Base-by-base conservation (phyloP, 768 basidiomycete genomes). In the Tricholoma hemisulphureum region DNA sequence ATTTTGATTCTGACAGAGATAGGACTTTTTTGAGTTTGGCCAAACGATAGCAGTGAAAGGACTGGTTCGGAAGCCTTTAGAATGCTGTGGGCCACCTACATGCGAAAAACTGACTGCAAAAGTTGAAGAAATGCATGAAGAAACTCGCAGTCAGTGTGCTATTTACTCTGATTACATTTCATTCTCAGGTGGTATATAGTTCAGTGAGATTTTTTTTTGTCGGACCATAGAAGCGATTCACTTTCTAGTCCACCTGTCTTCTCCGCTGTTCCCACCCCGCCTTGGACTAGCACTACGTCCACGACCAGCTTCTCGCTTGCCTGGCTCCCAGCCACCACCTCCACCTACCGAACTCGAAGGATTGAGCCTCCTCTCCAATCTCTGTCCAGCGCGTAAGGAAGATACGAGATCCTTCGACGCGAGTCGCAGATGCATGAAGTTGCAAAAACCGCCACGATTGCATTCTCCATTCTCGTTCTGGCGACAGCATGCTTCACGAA, bases 401-500 rank as follows among this genome's bases (percentile, higher is more conserved):
- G 82, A 83, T 2, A 93, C 89, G 11, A 97, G 82, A 10, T 92
- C 86, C 68, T 89, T 86, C 28, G 93, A 91, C 4, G 95, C 91
- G 20, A 93, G 81, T 13, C 93, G 87, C 31, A 98, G 79, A 76
- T 98, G 95, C 93, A 98, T 97, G 69, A 99, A 99, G 73, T 99
- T 98, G 75, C 96, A 98, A 77, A 97, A 98, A 2, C 95, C 95
- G 28, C 96, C 97, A 41, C 97, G 88, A 67, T 96, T 96, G 73
- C 97, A 99, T 74, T 96, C 93, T 7, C 97, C 97, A 65, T 98
- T 91, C 72, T 99, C 97, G 66, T 99, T 98, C 73, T 99, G 97
- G 48, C 97, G 85, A 72, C 97, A 99, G 70, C 97, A 99, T 0
- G 95, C 95, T 75, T 99, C 97, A 51, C 95, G 88, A 73, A 99